These are phyloP conservation scores for Chlorella sp. DNA, from an alignment of 139 green algal genomes.

Conservation along the genomic window DNA sequence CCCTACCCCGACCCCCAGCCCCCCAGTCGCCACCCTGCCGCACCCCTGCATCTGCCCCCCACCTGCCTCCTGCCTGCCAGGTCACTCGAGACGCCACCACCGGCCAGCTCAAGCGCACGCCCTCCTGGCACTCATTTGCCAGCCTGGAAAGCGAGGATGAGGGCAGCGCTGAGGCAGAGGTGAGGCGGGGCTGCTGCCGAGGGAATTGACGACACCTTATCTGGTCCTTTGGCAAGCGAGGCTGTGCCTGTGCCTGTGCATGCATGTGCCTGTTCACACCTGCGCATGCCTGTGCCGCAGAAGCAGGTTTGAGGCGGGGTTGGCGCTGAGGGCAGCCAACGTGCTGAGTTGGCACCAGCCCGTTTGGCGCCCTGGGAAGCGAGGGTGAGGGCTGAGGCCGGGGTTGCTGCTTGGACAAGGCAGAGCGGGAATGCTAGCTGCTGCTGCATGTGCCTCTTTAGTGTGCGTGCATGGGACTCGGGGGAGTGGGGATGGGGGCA, in stretches of 20 bases:
- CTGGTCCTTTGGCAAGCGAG: not conserved
- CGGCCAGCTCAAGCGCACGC: conserved; percentile 24
- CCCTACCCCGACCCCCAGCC: not conserved
- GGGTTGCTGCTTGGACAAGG: no score
- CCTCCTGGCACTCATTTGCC: conserved; percentile 37
- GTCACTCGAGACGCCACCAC: conserved; percentile 4
- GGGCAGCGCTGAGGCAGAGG: not conserved
- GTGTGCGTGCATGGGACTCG: not conserved
- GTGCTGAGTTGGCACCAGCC: no score
- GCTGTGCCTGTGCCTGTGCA: not conserved
- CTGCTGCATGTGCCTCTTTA: no score
- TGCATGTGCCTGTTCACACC: not conserved
- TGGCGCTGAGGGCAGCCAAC: no score
- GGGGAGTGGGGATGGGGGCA: not conserved
- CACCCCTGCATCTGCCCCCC: not conserved
- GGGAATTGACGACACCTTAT: not conserved
- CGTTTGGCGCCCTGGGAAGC: no score
- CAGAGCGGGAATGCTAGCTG: no score
- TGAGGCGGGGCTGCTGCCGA: not conserved
- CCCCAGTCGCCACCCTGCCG: not conserved
- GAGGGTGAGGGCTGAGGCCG: no score
- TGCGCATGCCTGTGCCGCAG: no score
- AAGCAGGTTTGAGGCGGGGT: no score
- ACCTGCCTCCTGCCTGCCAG: not conserved
- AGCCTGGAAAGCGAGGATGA: not conserved